These are phyloP conservation scores for Solanum corneliomulleri DNA, from an alignment of 257 asterid species.

Conservation along the genomic window DNA sequence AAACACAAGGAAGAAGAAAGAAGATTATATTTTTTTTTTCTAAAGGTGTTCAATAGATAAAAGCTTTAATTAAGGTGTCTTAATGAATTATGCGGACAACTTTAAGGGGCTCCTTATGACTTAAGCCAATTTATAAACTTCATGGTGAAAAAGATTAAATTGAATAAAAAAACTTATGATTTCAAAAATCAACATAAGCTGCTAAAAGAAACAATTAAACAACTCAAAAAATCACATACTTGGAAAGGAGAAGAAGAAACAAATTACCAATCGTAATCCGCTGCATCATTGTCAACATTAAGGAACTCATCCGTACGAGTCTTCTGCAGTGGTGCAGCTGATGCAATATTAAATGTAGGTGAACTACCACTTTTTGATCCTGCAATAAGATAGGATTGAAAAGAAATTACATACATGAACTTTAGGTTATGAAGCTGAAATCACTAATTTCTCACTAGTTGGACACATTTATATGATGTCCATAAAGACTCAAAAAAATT, in stretches of 20 bases:
- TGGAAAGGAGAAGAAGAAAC: too few species aligned
- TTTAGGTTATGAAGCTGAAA: background rate
- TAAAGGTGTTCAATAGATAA: too few species aligned
- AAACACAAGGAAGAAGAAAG: too few species aligned
- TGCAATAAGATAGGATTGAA: too few species aligned
- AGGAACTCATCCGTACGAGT: slow-evolving; percentile 82
- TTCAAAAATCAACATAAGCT: background rate
- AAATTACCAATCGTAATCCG: slow-evolving; percentile 39
- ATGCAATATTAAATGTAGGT: slow-evolving; percentile 39
- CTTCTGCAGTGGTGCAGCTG: slow-evolving; percentile 50
- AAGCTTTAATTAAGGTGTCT: too few species aligned
- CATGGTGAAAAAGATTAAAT: background rate
- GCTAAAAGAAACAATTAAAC: background rate
- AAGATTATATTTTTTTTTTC: too few species aligned
- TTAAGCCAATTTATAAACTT: background rate
- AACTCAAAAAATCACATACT: too few species aligned
- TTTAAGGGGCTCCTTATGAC: too few species aligned
- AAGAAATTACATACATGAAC: background rate
- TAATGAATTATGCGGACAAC: too few species aligned
- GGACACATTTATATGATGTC: background rate
- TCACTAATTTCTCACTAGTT: background rate
- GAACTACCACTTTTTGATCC: too few species aligned
- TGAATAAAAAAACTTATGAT: background rate
- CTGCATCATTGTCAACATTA: slow-evolving; percentile 82
- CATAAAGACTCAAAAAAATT: background rate